Conservation (phyloP, 2,329 filamentous ascomycete species). For the Colletotrichum lindemuthianum region DNA sequence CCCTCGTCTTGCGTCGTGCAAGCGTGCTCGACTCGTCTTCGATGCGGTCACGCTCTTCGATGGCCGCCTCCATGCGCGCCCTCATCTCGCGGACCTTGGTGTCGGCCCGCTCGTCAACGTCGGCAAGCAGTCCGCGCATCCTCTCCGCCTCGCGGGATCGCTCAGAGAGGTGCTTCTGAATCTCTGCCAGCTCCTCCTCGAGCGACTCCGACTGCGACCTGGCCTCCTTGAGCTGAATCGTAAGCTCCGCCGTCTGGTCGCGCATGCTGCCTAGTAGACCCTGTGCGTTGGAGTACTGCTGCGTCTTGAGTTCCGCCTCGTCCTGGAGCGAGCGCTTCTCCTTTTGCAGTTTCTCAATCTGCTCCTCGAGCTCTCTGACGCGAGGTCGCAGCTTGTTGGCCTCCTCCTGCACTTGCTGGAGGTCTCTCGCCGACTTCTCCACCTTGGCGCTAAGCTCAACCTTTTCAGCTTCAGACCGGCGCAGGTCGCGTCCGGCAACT, state of each 20-base stretch:
- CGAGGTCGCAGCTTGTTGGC: slow-evolving; percentile 71
- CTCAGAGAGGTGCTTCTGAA: slow-evolving; percentile 86
- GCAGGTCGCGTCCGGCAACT: slow-evolving; percentile 78
- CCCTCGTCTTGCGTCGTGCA: slow-evolving; percentile 79
- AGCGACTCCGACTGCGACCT: slow-evolving; percentile 83
- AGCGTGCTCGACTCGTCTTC: slow-evolving; percentile 89
- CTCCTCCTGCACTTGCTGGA: slow-evolving; percentile 79
- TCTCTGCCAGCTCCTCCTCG: slow-evolving; percentile 91
- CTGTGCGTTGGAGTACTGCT: slow-evolving; percentile 87
- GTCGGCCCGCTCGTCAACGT: slow-evolving; percentile 87
- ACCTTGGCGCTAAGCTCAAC: slow-evolving; percentile 78
- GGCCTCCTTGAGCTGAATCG: slow-evolving; percentile 90
- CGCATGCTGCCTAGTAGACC: slow-evolving; percentile 91
- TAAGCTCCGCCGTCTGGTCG: slow-evolving; percentile 88
- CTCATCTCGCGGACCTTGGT: slow-evolving; percentile 87
- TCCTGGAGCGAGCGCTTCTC: slow-evolving; percentile 77
- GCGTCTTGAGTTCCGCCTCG: slow-evolving; percentile 84
- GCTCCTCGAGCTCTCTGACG: slow-evolving; percentile 76
- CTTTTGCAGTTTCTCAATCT: slow-evolving; percentile 72
- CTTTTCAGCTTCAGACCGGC: slow-evolving; percentile 81
- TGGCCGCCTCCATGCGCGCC: slow-evolving; percentile 84
- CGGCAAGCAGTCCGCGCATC: slow-evolving; percentile 88
- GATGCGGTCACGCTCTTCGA: slow-evolving; percentile 92
- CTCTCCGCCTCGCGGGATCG: slow-evolving; percentile 92
- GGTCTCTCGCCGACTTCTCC: slow-evolving; percentile 77